Evolutionary conservation across 148 eudicot genomes (phyloP).

Genomic region (Rheum nobile): DNA sequence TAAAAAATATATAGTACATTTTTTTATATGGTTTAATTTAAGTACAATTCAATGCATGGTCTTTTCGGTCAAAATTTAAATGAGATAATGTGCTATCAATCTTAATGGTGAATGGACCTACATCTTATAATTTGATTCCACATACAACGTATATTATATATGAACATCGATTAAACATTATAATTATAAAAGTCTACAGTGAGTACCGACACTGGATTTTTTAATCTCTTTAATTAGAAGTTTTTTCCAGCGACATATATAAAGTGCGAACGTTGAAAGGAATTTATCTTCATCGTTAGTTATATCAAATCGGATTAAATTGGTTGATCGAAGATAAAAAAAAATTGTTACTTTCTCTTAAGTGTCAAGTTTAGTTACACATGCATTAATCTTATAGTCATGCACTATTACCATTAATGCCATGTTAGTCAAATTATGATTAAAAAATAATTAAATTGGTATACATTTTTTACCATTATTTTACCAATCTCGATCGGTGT

Average conservation of each 20-base stretch:
- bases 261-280: too few relatives aligned
- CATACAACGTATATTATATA: neutral
- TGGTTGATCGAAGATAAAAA: too few relatives aligned
- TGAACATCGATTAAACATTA: neutral
- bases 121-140: neutral
- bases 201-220: too few relatives aligned
- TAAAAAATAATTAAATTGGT: neutral
- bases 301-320: too few relatives aligned
- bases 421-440: neutral
- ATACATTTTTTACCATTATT: too few relatives aligned
- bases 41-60: neutral
- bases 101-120: neutral
- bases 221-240: too few relatives aligned
- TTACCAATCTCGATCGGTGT: too few relatives aligned
- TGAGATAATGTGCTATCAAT: neutral
- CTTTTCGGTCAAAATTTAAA: neutral
- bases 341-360: neutral
- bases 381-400: neutral
- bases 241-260: too few relatives aligned
- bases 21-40: neutral
- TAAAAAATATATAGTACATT: too few relatives aligned
- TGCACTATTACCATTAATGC: neutral
- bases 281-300: too few relatives aligned
- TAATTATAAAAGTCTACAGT: too few relatives aligned
- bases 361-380: neutral